A percentile compares a stretch with the other conserved stretches of the same genome.
Conservation (phyloP, 495 filamentous ascomycete genomes). For the Aspergillus sclerotiicarbonarius region DNA sequence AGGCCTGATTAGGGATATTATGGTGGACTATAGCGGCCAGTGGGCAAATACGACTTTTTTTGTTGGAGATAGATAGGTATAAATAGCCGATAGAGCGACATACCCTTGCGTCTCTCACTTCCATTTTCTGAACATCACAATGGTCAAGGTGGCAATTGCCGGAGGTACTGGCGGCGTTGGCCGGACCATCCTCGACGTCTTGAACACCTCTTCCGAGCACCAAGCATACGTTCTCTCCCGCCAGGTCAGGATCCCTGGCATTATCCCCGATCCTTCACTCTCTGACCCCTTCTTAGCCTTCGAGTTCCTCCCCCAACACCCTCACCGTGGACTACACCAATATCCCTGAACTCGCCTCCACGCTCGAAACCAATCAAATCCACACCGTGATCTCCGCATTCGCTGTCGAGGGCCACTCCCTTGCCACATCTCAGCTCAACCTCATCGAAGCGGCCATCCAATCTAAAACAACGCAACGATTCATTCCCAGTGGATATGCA, state of each 20-base stretch:
- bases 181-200: slow-evolving; percentile 40
- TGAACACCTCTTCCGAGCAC: slow-evolving; percentile 27
- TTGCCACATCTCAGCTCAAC: slow-evolving; percentile 14
- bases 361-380: slow-evolving; percentile 40
- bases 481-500: slow-evolving; percentile 39
- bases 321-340: slow-evolving; percentile 36
- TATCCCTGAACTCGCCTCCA: slow-evolving; percentile 23
- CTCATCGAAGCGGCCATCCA: slow-evolving; percentile 39
- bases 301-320: slow-evolving; percentile 14
- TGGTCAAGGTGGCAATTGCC: slow-evolving; percentile 44
- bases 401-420: slow-evolving; percentile 21
- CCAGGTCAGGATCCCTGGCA: too few species aligned
- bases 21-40: too few species aligned
- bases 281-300: slow-evolving; percentile 12
- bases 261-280: background rate
- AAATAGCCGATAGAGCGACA: too few species aligned
- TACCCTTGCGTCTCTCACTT: too few species aligned
- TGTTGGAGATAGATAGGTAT: too few species aligned
- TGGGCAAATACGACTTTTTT: too few species aligned
- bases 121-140: slow-evolving; percentile 9
- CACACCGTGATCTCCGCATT: slow-evolving; percentile 46
- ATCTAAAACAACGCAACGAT: slow-evolving; percentile 35
- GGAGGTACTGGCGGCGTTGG: slow-evolving; percentile 45
- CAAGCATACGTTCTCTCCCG: slow-evolving; percentile 36
- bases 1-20: too few species aligned